Base-by-base conservation (phyloP, 1,284 basidiomycete genomes). In the Boletus sp. region DNA sequence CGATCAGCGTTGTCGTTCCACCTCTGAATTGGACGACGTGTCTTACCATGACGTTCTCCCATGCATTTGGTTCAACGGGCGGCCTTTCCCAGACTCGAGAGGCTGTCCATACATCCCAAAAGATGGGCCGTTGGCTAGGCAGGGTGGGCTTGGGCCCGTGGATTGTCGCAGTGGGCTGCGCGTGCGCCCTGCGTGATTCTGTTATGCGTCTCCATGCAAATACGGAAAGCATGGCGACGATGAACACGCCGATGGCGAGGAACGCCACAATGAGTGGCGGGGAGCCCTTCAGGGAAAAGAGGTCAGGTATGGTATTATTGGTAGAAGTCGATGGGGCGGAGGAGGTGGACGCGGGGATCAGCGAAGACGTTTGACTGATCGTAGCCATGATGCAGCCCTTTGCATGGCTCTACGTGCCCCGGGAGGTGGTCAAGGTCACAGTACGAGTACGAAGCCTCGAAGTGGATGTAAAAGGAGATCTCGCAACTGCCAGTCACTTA, bases 211-310 rank as follows among this genome's bases (percentile, higher is more conserved):
- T 60, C 69, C 73, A 77, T 20, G 67, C 70, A 40, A 77, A 73
- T 7, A 75, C 63, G 6, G 64, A 59, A 6, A 72, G 49, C 66
- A 77, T 71, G 0, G 66, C 66, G 20, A 68, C 52, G 19, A 61
- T 61, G 54, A 78, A 75, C 10, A 80, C 52, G 6, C 73, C 75
- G 32, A 78, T 70, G 13, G 72, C 71, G n/a, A 80, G 60, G 54
- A 79, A 74, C 2, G 72, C 75, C 17, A 80, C 62, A 35, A 80
- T 73, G 43, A 79, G 66, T 2, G 75, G 72, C 0, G 74, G 74
- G 0, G 76, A 76, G 9, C 44, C 41, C 1, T 54, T 60, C 8
- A 60, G 44, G 7, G 65, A 51, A 34, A 72, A 61, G 48, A 69
- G 57, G 19, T 36, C 26, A 32, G 12, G 34, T 17, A 34, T 38